Evolutionary conservation across 768 basidiomycete species (phyloP), one percentile per base, ranked within the genome.

Genomic region (Rhizopogon rudus): DNA sequence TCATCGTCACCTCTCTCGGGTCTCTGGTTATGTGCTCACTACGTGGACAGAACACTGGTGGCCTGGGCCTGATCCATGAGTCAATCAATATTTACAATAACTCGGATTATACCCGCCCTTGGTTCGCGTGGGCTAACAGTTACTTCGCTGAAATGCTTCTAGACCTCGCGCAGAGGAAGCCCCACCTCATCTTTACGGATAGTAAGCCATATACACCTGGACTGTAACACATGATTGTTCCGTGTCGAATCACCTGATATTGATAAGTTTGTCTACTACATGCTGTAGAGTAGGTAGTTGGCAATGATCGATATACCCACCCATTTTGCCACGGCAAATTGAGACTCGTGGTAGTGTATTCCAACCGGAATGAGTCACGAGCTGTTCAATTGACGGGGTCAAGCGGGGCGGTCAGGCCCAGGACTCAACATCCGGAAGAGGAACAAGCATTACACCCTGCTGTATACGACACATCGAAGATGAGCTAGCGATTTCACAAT

Each of bases 41-140:
- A 44, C 13, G 8, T 55, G 16, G 22, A 20, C 59, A 89, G 87
- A 88, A 86, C 66, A 90, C 89, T 0, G 77, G 77, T 17, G 83
- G 84, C 2, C 76, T 91, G 13, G 88, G 88, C n/a, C 71, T 91
- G 42, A 86, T 90, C 44, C 88, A 91, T 64, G 88, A 91, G 67
- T 86, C 85, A 1, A 78, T 83, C 60, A 78, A 78, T 8, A 85
- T 90, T 55, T 84, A 85, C 67, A 68, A 82, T 35, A 60, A 67
- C 17, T 71, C 69, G 14, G 75, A 76, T 28, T 89, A 87, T 62
- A 88, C 86, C 37, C 77, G 88, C 20, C 76, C 82, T 17, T 90
- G 87, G 87, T 90, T 90, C 67, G 88, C 88, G 20, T 90, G 87
- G 88, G 88, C 84, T 13, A 89, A 88, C 66, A 87, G 86, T 68